Base-by-base conservation (phyloP, 768 basidiomycete genomes). In the Hebeloma cylindrosporum region DNA sequence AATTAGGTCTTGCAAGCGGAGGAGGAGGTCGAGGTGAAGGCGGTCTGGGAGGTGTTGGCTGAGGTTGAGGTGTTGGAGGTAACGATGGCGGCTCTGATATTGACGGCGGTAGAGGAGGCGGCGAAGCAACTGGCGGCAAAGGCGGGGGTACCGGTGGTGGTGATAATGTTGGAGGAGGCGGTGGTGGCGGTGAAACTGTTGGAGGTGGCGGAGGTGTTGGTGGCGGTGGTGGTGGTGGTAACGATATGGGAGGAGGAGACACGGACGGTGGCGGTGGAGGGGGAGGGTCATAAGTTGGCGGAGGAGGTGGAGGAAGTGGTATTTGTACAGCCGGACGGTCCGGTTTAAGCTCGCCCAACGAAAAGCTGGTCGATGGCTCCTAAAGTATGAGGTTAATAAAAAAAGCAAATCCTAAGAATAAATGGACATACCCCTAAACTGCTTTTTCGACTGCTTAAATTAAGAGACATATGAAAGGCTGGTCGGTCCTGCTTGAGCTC, bases 131-230 rank as follows among this genome's bases (percentile, higher is more conserved):
- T 0, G 71, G 65, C 1, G 68, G 62, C 31, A 64, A 62, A 10
- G 52, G 46, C 2, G 49, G 49, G 11, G 55, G 59, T 35, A 52
- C 65, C 52, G 39, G 61, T 54, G 40, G 61, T 0, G 71, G 71
- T 0, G 69, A 65, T 2, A 69, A 60, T 32, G 66, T 62, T 18
- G 71, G 63, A 30, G 72, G 64, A 4, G 71, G 68, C 3, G 71
- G 62, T 35, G 58, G 58, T 23, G 63, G 56, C 7, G 55, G n/a
- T n/a, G n/a, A n/a, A n/a, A n/a, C n/a, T n/a, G n/a, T n/a, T n/a
- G n/a, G n/a, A n/a, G n/a, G 58, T 20, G 63, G 65, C 9, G 68
- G 47, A 5, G 62, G 61, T 43, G 59, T 62, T 31, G 65, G 68
- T 41, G 54, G 57, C 14, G 56, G 60, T 28, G 66, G 62, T 7